These are phyloP conservation scores for Ligustrum vulgare DNA, from an alignment of 257 asterid genomes.

Conservation along the genomic window DNA sequence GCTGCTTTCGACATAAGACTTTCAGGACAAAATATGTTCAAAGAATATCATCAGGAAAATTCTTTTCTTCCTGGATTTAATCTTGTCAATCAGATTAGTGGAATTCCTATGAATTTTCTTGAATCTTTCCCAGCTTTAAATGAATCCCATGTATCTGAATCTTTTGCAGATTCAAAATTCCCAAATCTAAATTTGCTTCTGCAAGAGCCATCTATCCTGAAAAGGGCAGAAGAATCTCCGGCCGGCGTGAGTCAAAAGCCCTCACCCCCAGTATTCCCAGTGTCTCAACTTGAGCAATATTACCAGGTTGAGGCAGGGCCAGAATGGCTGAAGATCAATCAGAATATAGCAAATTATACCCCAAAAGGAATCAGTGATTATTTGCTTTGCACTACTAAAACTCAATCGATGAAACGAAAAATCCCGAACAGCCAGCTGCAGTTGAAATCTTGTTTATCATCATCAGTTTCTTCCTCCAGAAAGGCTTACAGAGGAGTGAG, in stretches of 20 bases:
- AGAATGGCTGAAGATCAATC: conserved; percentile 42
- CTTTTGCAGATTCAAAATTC: conserved; percentile 25
- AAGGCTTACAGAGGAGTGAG: conserved; percentile 69
- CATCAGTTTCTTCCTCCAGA: conserved; percentile 24
- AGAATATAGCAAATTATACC: conserved; percentile 24
- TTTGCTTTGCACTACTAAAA: conserved; percentile 64
- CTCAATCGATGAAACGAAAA: conserved; percentile 57
- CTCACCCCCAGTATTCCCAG: conserved; percentile 35
- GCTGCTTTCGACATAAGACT: conserved; percentile 33
- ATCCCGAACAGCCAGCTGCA: not conserved
- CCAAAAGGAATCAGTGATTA: conserved; percentile 49
- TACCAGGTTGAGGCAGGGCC: conserved; percentile 18
- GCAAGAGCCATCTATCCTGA: conserved; percentile 43
- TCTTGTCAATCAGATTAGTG: conserved; percentile 10
- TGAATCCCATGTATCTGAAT: conserved; percentile 16
- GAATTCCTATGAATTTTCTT: conserved; percentile 32
- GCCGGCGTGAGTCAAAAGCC: conserved; percentile 9
- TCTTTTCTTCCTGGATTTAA: conserved; percentile 23
- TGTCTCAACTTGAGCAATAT: conserved; percentile 34
- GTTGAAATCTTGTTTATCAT: conserved; percentile 19
- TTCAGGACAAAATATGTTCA: conserved; percentile 29
- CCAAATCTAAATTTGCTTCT: conserved; percentile 51
- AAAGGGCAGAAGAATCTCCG: conserved; percentile 26
- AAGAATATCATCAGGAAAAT: conserved; percentile 25
- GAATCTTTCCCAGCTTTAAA: conserved; percentile 28